A percentile compares a stretch with the other conserved stretches of the same genome.
phyloP scores from a whole-genome alignment of 495 filamentous ascomycete genomes.

The Annulohypoxylon moriforme region DNA sequence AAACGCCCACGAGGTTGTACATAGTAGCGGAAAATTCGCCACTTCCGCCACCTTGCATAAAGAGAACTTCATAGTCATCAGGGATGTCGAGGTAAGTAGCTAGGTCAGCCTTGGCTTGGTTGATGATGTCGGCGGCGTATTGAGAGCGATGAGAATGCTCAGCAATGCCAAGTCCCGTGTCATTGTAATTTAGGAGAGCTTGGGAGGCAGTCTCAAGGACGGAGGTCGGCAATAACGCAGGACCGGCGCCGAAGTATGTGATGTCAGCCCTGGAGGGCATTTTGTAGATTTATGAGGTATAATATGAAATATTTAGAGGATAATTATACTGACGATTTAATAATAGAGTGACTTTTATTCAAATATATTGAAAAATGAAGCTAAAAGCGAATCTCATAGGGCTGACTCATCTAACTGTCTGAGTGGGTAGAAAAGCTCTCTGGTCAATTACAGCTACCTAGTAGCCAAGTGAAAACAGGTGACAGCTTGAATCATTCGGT shows the following conservation, averaged over 20 bases:
- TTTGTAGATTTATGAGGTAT: not conserved
- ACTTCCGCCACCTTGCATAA: constrained; percentile 86
- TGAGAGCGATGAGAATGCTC: constrained; percentile 92
- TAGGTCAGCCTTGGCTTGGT: constrained; percentile 72
- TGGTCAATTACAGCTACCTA: too few relatives aligned
- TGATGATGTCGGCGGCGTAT: constrained; percentile 75
- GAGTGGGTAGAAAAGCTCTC: constrained; percentile 16
- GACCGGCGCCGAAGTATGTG: constrained; percentile 87
- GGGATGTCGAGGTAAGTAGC: constrained; percentile 77
- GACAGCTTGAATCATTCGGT: constrained; percentile 10
- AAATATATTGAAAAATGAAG: not conserved
- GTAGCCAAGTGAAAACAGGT: constrained; percentile 30
- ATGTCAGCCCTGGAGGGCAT: constrained; percentile 73
- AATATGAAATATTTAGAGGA: not conserved
- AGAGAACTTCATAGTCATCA: constrained; percentile 78
- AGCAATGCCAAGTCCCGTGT: constrained; percentile 81
- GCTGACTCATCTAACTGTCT: constrained; percentile 30
- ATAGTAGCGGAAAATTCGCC: constrained; percentile 84
- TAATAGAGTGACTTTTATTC: constrained; percentile 5
- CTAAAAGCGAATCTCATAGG: constrained; percentile 1
- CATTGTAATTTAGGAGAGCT: constrained; percentile 84
- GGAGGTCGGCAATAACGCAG: constrained; percentile 80
- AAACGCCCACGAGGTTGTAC: constrained; percentile 82
- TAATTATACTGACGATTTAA: not conserved
- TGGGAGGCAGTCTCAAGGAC: constrained; percentile 79